phyloP scores from a whole-genome alignment of 2,329 filamentous ascomycete genomes.

The Ascochyta koolunga region DNA sequence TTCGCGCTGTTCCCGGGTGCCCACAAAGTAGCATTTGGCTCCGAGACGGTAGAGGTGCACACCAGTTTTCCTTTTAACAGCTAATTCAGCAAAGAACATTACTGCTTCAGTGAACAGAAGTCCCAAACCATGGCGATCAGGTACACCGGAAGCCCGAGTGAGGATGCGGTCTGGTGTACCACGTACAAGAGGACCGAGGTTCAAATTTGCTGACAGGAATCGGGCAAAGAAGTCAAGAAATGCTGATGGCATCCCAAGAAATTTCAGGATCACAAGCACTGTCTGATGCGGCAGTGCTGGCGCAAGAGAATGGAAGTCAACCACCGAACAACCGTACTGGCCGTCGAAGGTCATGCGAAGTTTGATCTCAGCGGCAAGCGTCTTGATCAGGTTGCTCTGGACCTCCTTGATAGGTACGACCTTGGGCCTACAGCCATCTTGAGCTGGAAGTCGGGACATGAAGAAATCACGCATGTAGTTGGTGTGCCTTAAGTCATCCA shows the following conservation, averaged over 20 bases:
- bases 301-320: conserved; percentile 58
- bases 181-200: conserved; percentile 29
- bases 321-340: conserved; percentile 9
- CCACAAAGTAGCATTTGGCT: conserved; percentile 34
- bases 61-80: conserved; percentile 24
- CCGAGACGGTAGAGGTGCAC: conserved; percentile 31
- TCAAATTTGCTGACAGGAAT: conserved; percentile 49
- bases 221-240: conserved; percentile 66
- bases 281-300: conserved; percentile 65
- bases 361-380: conserved; percentile 30
- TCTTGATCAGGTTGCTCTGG: conserved; percentile 34
- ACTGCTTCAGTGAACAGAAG: conserved; percentile 35
- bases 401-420: conserved; percentile 13
- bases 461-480: conserved; percentile 32
- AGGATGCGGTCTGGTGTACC: conserved; percentile 26
- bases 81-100: conserved; percentile 38
- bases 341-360: conserved; percentile 29
- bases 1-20: conserved; percentile 20
- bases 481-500: conserved; percentile 22
- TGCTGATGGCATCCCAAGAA: conserved; percentile 62
- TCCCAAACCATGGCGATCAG: conserved; percentile 30
- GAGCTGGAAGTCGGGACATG: conserved; percentile 31
- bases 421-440: conserved; percentile 16
- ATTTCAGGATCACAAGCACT: conserved; percentile 61
- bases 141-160: conserved; percentile 27